A percentile compares a stretch with the other conserved stretches of the same genome.
Conservation (phyloP, 176 grass and related monocot genomes). For the Elaeis guineensis region DNA sequence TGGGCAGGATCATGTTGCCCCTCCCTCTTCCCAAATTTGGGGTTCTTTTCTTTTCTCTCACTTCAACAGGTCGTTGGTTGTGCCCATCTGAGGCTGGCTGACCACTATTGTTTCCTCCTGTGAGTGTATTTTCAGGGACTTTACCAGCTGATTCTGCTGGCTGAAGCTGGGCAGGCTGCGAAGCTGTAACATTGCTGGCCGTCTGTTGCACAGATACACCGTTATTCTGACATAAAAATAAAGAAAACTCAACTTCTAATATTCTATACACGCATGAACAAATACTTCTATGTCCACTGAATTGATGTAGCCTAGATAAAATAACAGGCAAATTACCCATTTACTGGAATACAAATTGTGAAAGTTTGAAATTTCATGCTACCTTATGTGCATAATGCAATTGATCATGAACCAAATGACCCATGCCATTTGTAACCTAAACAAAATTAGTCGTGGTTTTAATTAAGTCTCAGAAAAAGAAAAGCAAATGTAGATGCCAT, state of each 20-base stretch:
- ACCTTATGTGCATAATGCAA: too few species aligned
- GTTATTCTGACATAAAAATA: conserved; percentile 29
- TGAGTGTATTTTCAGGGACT: conserved; percentile 17
- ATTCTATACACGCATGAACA: too few species aligned
- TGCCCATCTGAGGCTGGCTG: conserved; percentile 10
- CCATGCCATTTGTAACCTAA: too few species aligned
- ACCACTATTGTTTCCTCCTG: conserved; percentile 6
- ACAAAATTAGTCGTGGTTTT: too few species aligned
- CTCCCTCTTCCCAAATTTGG: conserved; percentile 37
- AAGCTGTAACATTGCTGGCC: conserved; percentile 19
- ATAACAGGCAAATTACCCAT: too few species aligned
- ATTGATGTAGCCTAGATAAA: too few species aligned
- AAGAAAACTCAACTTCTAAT: neutral
- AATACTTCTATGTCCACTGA: too few species aligned
- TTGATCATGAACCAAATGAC: too few species aligned
- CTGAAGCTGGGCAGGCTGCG: conserved; percentile 6
- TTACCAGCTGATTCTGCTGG: conserved; percentile 5
- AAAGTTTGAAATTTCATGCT: too few species aligned
- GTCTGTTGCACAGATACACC: conserved; percentile 20
- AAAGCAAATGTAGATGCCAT: too few species aligned
- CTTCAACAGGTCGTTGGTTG: conserved; percentile 22
- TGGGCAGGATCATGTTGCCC: conserved; percentile 52
- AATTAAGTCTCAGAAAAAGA: too few species aligned
- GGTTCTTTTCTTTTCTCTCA: conserved; percentile 57
- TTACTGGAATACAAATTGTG: too few species aligned